Evolutionary conservation across 2,329 filamentous ascomycete genomes (phyloP).

Genomic region (Coniochaeta hoffmannii): DNA sequence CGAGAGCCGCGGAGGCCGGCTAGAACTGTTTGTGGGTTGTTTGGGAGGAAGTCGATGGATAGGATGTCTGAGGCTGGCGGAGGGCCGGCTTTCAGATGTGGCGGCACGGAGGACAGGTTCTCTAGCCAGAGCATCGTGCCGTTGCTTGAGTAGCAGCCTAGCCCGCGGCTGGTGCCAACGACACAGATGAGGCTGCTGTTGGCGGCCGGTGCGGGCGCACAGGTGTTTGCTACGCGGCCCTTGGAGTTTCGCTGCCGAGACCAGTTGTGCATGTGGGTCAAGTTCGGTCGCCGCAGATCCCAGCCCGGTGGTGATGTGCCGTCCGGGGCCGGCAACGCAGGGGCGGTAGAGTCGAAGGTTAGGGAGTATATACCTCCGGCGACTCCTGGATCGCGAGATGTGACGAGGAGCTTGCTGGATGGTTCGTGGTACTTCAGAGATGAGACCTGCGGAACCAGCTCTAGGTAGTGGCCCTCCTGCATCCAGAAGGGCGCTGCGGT

Average conservation of each 20-base stretch:
- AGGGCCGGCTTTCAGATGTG: constrained; percentile 4
- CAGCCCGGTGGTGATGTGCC: constrained; percentile 13
- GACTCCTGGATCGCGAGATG: constrained; percentile 26
- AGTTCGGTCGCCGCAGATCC: not conserved
- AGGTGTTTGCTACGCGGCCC: constrained; percentile 30
- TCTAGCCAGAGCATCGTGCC: constrained; percentile 23
- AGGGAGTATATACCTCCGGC: constrained; percentile 28
- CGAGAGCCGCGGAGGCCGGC: constrained; percentile 42
- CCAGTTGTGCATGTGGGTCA: not conserved
- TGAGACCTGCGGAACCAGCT: constrained; percentile 26
- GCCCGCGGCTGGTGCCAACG: constrained; percentile 40
- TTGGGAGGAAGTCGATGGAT: constrained; percentile 37
- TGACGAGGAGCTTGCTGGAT: constrained; percentile 33
- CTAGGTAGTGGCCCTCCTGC: not conserved
- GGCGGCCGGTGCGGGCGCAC: constrained; percentile 30
- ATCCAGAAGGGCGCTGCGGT: not conserved
- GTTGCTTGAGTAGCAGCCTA: constrained; percentile 15
- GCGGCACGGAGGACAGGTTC: constrained; percentile 10
- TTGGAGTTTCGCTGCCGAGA: not conserved
- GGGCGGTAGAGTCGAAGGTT: no score
- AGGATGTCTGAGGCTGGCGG: constrained; percentile 30
- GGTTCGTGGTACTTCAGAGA: constrained; percentile 39
- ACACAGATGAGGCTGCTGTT: constrained; percentile 33
- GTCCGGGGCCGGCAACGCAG: constrained; percentile 14
- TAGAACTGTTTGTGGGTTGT: constrained; percentile 36